Base-by-base conservation (phyloP, 176 grass and related monocot genomes). In the Carex pumila region DNA sequence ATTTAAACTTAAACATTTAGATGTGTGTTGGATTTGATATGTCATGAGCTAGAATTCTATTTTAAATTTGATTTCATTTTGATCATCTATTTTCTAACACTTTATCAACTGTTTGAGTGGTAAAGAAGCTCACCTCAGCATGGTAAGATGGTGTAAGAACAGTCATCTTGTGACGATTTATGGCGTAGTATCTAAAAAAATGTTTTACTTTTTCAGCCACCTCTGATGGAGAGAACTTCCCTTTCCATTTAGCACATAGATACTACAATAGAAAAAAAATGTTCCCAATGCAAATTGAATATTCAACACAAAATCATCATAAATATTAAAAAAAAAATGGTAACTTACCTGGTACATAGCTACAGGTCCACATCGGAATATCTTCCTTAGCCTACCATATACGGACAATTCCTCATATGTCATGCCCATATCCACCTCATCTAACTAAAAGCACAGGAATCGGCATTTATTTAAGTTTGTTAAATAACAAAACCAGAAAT, bases 371-470 rank as follows among this genome's bases (percentile, higher is more conserved):
- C 95, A 98, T 45, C 95, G 84, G 86, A 98, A 98, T 90, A 98
- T 98, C 88, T 98, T 98, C 70, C 95, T 93, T 37, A 98, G 79
- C 85, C 95, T 93, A 70, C 95, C 95, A 86, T 98, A 98, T 71
- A 90, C 85, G 7, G 95, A 98, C 79, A 98, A 85, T 65, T 98
- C 95, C 80, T 98, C 92, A 15, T 98, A 98, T 17, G 95, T 95
- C 95, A 98, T 98, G 84, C 95, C 95, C 95, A 98, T 98, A 84
- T 98, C 95, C 53, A 98, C 88, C 88, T 98, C 95, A 93, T 98
- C 95, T 82, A 98, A 86, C 95, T 98, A 79, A 61, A 66, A 49
- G 64, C 45, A 89, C 30, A 91, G 3, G 86, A 50, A 12, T 45
- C 3, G 17, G 47, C 32, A 18, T 77, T 77, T 34, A 56, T 34